Evolutionary conservation across 2,329 filamentous ascomycete genomes (phyloP).

Genomic region (Colletotrichum tropicale): DNA sequence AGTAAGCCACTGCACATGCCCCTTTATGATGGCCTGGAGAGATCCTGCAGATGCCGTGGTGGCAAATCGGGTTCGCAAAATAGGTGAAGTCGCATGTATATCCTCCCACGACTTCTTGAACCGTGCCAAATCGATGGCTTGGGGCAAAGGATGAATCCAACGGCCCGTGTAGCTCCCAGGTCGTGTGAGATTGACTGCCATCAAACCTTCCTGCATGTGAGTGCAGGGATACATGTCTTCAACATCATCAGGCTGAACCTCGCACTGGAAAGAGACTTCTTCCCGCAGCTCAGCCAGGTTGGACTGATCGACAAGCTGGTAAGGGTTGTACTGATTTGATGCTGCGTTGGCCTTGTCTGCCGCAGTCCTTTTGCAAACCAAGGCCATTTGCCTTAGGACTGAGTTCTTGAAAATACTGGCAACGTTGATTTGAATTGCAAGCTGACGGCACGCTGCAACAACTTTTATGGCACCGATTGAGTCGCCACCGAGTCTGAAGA

Average conservation of each 20-base stretch:
- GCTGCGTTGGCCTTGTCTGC: accelerated
- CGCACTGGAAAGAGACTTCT: constrained; percentile 3
- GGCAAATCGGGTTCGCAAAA: constrained; percentile 25
- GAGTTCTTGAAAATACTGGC: constrained; percentile 10
- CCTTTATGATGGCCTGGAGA: constrained; percentile 55
- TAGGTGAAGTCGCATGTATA: constrained; percentile 14
- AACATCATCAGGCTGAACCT: not conserved
- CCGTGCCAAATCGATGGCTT: not conserved
- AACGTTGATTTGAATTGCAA: not conserved
- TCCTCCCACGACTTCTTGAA: constrained; percentile 24
- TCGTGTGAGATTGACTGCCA: constrained; percentile 26
- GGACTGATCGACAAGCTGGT: not conserved
- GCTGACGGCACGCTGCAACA: constrained; percentile 12
- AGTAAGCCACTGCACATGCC: not conserved
- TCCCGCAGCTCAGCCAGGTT: not conserved
- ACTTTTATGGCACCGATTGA: constrained; percentile 30
- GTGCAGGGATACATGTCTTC: constrained; percentile 26
- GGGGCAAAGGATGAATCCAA: constrained; percentile 12
- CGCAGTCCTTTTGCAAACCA: not conserved
- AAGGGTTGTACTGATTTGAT: not conserved
- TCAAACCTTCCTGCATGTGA: constrained; percentile 24
- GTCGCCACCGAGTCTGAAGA: constrained; percentile 27
- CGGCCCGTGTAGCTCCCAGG: constrained; percentile 23
- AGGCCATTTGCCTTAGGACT: not conserved
- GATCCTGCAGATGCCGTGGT: not conserved